Conservation (phyloP, 352 stramenopile genomes). For the Peronospora belbahrii region DNA sequence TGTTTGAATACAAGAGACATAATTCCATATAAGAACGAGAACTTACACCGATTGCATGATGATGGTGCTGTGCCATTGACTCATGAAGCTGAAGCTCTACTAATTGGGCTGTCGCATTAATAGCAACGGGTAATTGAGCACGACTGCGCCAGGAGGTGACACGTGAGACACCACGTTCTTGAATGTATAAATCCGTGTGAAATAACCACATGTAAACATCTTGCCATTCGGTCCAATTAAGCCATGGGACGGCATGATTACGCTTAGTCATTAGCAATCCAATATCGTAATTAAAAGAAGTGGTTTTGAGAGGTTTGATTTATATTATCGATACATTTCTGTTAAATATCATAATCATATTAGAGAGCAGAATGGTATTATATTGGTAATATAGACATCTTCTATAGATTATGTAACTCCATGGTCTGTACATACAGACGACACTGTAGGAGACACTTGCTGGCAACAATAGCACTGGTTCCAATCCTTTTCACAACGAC, state of each 20-base stretch:
- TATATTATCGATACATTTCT: too few relatives aligned
- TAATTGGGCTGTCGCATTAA: slow-evolving; percentile 67
- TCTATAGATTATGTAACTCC: slow-evolving; percentile 22
- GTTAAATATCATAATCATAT: background rate
- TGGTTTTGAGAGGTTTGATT: too few relatives aligned
- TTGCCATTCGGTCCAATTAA: slow-evolving; percentile 74
- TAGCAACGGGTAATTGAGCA: slow-evolving; percentile 64
- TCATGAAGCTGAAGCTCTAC: slow-evolving; percentile 73
- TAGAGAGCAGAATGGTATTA: background rate
- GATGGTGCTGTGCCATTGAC: slow-evolving; percentile 49
- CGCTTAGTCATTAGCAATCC: slow-evolving; percentile 37
- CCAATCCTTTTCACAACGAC: slow-evolving; percentile 58
- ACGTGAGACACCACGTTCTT: slow-evolving; percentile 49
- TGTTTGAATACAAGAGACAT: slow-evolving; percentile 53
- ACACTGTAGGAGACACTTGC: slow-evolving; percentile 57
- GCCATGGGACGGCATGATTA: slow-evolving; percentile 45
- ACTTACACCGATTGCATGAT: slow-evolving; percentile 58
- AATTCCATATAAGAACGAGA: slow-evolving; percentile 77
- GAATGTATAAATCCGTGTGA: slow-evolving; percentile 27
- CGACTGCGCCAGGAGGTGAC: slow-evolving; percentile 65
- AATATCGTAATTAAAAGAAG: background rate
- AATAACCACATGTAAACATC: slow-evolving; percentile 55
- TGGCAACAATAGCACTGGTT: slow-evolving; percentile 73
- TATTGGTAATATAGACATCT: background rate
- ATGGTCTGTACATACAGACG: slow-evolving; percentile 52